These are phyloP conservation scores for Xylaria sp. DNA, from an alignment of 2,329 filamentous ascomycete species.

Conservation along the genomic window DNA sequence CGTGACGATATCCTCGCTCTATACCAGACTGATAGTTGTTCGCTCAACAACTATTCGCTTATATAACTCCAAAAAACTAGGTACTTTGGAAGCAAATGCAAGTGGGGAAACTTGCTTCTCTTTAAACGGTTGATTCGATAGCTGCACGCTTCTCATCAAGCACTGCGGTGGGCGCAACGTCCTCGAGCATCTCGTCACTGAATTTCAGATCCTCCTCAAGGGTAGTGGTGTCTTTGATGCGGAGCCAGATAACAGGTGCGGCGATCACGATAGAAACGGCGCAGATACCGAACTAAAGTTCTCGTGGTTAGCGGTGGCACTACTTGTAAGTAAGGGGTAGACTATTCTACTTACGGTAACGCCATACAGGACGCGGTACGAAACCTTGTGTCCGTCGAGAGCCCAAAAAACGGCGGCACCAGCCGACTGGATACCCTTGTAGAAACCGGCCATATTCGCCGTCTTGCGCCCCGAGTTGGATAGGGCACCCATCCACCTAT, in stretches of 20 bases:
- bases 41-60: constrained; percentile 7
- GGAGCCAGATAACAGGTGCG: constrained; percentile 79
- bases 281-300: constrained; percentile 34
- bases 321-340: background rate
- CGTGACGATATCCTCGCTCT: constrained; percentile 12
- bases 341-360: constrained; percentile 55
- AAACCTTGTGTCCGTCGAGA: constrained; percentile 70
- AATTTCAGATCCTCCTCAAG: constrained; percentile 86
- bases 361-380: constrained; percentile 78
- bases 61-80: constrained; percentile 15
- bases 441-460: constrained; percentile 91
- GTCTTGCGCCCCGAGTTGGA: constrained; percentile 93
- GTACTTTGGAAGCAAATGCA: constrained; percentile 9
- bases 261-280: constrained; percentile 78
- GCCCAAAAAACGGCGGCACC: constrained; percentile 82
- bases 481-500: constrained; percentile 88
- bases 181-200: constrained; percentile 82
- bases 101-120: background rate
- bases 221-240: constrained; percentile 83
- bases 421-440: constrained; percentile 88
- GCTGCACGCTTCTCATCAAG: constrained; percentile 45
- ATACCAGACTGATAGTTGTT: background rate
- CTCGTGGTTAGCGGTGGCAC: constrained; percentile 10
- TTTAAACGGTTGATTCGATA: constrained; percentile 23
- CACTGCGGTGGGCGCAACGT: constrained; percentile 63